phyloP scores from a whole-genome alignment of 2,329 filamentous ascomycete genomes.

The Coniochaeta sp. region DNA sequence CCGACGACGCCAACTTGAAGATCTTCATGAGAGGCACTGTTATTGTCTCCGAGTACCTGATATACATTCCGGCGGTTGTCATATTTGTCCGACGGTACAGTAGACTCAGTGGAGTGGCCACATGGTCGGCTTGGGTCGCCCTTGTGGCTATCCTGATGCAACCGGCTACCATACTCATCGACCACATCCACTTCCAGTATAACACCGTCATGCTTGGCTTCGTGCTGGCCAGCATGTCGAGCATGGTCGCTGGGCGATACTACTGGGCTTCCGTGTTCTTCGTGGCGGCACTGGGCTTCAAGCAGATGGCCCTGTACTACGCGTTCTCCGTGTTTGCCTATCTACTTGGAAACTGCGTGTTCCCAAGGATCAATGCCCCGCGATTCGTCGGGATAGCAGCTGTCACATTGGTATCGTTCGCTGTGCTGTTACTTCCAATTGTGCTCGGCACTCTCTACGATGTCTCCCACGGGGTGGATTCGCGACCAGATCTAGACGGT shows the following conservation, averaged over 20 bases:
- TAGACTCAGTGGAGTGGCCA: constrained; percentile 65
- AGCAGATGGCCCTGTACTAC: constrained; percentile 99
- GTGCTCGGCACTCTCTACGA: constrained; percentile 65
- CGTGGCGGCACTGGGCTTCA: constrained; percentile 88
- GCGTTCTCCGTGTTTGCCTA: constrained; percentile 89
- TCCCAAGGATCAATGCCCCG: constrained; percentile 58
- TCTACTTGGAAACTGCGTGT: constrained; percentile 78
- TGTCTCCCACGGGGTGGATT: constrained; percentile 52
- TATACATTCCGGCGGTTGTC: constrained; percentile 78
- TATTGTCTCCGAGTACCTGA: constrained; percentile 80
- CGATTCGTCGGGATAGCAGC: constrained; percentile 70
- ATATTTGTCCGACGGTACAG: constrained; percentile 80
- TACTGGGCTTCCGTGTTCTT: constrained; percentile 93
- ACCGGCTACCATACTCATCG: constrained; percentile 81
- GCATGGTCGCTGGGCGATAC: constrained; percentile 74
- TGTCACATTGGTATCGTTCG: constrained; percentile 66
- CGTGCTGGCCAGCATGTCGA: constrained; percentile 78
- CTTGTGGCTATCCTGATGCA: constrained; percentile 89
- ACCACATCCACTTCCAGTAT: constrained; percentile 96
- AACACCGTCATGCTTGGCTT: constrained; percentile 98
- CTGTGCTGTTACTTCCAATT: constrained; percentile 67
- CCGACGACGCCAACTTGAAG: constrained; percentile 73
- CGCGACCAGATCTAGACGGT: constrained; percentile 47
- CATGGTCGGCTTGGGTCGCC: constrained; percentile 78
- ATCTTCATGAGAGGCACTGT: constrained; percentile 95